phyloP scores from a whole-genome alignment of 176 grass and related monocot species.

The Cenchrus americanus region DNA sequence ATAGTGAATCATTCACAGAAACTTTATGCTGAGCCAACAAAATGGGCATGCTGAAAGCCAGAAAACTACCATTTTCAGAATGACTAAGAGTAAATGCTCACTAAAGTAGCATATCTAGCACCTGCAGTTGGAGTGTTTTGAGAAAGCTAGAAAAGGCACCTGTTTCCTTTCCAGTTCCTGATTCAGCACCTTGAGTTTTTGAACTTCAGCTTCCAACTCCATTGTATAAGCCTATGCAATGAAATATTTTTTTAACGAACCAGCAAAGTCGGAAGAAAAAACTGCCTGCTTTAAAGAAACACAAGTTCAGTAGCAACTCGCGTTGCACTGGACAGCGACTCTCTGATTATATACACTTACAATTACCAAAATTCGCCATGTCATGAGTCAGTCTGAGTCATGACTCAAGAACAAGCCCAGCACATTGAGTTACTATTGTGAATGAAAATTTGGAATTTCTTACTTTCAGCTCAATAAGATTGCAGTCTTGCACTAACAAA shows the following conservation, averaged over 20 bases:
- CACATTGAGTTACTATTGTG: background rate
- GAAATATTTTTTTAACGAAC: conserved; percentile 36
- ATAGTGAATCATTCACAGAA: background rate
- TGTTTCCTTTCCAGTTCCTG: conserved; percentile 72
- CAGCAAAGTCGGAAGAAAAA: background rate
- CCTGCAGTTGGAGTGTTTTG: background rate
- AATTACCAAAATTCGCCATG: background rate
- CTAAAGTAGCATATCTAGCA: conserved; percentile 16
- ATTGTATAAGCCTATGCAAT: conserved; percentile 76
- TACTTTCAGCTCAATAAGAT: conserved; percentile 13
- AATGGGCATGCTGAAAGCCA: conserved; percentile 20
- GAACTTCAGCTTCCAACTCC: conserved; percentile 92
- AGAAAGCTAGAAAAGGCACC: conserved; percentile 49
- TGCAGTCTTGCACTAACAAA: background rate
- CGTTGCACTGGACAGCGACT: background rate
- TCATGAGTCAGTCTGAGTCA: background rate
- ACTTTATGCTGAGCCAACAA: background rate
- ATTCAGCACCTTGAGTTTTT: conserved; percentile 82
- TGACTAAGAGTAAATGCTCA: background rate
- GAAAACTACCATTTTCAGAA: conserved; percentile 24
- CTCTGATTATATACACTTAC: background rate
- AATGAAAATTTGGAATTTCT: background rate
- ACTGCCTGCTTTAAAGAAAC: background rate
- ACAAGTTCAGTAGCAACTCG: background rate
- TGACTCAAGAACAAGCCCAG: background rate